A percentile compares a stretch with the other conserved stretches of the same genome.
These are phyloP conservation scores for Westerdykella aurantiaca DNA, from an alignment of 2,329 filamentous ascomycete genomes.

Conservation along the genomic window DNA sequence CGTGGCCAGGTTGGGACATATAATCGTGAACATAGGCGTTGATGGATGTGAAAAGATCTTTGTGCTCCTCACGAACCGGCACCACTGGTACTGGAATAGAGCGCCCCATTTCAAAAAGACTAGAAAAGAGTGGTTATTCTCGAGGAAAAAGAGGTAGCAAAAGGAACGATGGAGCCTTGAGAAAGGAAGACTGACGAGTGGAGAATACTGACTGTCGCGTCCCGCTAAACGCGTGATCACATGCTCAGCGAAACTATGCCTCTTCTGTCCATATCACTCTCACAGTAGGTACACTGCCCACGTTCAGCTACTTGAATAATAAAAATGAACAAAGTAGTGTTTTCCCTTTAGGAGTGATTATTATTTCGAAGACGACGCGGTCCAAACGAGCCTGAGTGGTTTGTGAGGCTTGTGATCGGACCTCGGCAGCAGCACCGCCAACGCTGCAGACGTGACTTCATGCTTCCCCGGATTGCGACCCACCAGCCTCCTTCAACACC, in stretches of 20 bases:
- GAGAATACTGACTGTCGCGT: neutral
- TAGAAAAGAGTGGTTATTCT: neutral
- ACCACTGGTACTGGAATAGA: constrained; percentile 19
- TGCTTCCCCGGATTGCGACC: constrained; percentile 12
- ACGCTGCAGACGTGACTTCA: constrained; percentile 19
- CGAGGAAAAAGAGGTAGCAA: neutral
- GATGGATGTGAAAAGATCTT: constrained; percentile 24
- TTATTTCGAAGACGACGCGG: neutral
- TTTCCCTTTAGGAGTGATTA: no score
- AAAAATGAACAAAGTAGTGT: no score
- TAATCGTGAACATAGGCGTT: constrained; percentile 30
- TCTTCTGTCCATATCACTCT: constrained; percentile 1
- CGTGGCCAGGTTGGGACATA: constrained; percentile 40
- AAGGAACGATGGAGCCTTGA: neutral
- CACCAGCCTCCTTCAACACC: constrained; percentile 20
- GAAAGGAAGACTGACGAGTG: neutral
- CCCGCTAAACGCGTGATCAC: constrained; percentile 20
- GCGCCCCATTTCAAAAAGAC: constrained; percentile 11
- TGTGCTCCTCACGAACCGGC: constrained; percentile 15
- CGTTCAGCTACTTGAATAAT: no score
- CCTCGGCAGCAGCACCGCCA: constrained; percentile 29
- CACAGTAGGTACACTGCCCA: no score
- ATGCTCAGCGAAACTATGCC: constrained; percentile 11
- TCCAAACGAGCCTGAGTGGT: neutral
- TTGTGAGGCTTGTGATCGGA: constrained; percentile 13